Conservation (phyloP, 805 yeast species). For the Suhomyces sp. region DNA sequence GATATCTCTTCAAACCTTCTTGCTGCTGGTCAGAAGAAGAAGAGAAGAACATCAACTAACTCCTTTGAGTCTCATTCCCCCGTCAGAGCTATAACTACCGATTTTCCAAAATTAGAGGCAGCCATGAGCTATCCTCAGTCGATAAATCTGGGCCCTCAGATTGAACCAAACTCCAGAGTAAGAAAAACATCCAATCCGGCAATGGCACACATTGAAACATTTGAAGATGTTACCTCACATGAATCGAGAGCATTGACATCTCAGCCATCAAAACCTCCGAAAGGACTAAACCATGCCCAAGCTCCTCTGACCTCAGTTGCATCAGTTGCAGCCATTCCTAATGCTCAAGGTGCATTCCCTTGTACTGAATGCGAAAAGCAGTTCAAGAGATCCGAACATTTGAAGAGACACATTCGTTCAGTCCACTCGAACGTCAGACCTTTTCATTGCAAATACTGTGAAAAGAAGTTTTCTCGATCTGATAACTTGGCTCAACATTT, state of each 20-base stretch:
- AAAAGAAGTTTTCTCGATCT: constrained; percentile 41
- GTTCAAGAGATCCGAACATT: constrained; percentile 44
- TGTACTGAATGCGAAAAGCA: constrained; percentile 44
- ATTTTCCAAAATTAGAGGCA: constrained; percentile 1
- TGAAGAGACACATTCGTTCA: constrained; percentile 42
- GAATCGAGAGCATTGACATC: constrained; percentile 1
- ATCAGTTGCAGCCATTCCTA: constrained; percentile 11
- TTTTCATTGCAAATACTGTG: constrained; percentile 45
- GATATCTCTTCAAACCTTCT: too few relatives aligned
- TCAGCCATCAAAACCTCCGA: too few relatives aligned
- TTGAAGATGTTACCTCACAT: neutral
- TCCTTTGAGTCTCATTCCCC: neutral
- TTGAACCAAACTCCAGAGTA: neutral
- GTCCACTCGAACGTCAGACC: constrained; percentile 47
- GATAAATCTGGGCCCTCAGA: neutral
- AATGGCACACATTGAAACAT: neutral
- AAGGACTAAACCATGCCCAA: constrained; percentile 2
- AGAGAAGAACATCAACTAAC: constrained; percentile 14
- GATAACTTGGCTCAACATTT: constrained; percentile 47
- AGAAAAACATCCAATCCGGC: constrained; percentile 1
- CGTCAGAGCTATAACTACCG: neutral
- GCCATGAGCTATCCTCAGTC: constrained; percentile 2
- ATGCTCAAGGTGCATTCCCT: constrained; percentile 27
- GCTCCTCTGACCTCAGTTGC: too few relatives aligned
- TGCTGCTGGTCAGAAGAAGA: constrained; percentile 10